Percentiles rank a stretch among this genome's conserved stretches.
Conservation (phyloP, 371 early-diverging fungal species). For the Amoeboaphelidium protococcarum region DNA sequence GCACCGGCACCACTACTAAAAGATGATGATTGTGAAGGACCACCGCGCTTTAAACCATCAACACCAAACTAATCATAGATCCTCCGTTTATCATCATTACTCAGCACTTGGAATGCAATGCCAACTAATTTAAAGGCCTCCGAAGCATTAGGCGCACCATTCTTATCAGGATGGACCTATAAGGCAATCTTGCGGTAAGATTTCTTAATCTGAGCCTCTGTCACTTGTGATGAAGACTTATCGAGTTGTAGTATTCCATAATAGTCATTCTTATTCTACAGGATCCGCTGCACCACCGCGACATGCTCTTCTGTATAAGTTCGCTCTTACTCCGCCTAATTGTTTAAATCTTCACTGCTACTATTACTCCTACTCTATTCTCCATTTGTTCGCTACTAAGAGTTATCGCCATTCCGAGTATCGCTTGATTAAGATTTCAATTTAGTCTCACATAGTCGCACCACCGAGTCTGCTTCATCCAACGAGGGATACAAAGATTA, state of each 20-base stretch:
- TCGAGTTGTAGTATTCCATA: conserved; percentile 82
- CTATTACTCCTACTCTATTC: not conserved
- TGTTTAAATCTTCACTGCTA: not conserved
- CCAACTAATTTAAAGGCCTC: conserved; percentile 61
- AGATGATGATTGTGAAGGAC: too few species aligned
- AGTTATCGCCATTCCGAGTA: too few species aligned
- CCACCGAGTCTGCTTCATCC: too few species aligned
- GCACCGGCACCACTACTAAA: too few species aligned
- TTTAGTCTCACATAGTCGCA: too few species aligned
- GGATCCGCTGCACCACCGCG: not conserved
- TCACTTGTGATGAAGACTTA: conserved; percentile 38
- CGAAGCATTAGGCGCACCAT: conserved; percentile 80
- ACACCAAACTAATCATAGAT: conserved; percentile 6
- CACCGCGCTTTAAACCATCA: not conserved
- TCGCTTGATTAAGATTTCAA: too few species aligned
- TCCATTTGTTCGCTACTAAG: not conserved
- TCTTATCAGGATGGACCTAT: conserved; percentile 93
- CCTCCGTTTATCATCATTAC: conserved; percentile 8
- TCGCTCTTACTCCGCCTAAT: not conserved
- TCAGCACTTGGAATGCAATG: conserved; percentile 10
- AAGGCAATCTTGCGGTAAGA: conserved; percentile 35
- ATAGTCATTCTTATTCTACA: conserved; percentile 12
- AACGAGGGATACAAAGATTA: conserved; percentile 41
- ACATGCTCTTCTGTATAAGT: not conserved
- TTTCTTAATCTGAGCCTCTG: conserved; percentile 51